These are phyloP conservation scores for Porcisia deanei DNA, from an alignment of 208 protist genomes.

Conservation along the genomic window DNA sequence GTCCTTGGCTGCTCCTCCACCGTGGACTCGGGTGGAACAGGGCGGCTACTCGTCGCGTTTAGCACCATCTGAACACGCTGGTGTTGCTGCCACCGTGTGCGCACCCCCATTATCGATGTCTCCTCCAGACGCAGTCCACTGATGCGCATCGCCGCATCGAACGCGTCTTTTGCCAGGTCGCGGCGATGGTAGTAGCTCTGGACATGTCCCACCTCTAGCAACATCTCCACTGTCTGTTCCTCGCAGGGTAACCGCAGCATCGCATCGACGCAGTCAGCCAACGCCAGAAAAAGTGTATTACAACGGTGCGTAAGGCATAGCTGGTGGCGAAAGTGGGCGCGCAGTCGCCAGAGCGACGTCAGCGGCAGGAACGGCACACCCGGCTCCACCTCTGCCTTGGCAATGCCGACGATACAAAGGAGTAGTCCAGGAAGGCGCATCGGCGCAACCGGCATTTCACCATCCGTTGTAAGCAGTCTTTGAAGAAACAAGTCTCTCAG, in stretches of 20 bases:
- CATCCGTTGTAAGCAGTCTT: constrained; percentile 82
- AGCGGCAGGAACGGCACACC: constrained; percentile 41
- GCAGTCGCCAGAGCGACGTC: constrained; percentile 68
- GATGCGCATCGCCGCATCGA: constrained; percentile 55
- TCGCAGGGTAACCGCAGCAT: constrained; percentile 52
- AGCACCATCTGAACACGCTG: constrained; percentile 85
- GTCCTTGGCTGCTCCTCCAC: constrained; percentile 42
- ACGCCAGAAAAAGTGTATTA: constrained; percentile 67
- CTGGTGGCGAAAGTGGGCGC: constrained; percentile 82
- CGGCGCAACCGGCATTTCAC: constrained; percentile 77
- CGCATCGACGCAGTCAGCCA: constrained; percentile 72
- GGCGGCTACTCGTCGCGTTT: constrained; percentile 52
- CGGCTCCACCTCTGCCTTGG: constrained; percentile 24
- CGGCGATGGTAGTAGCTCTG: constrained; percentile 89
- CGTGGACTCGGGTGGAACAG: constrained; percentile 32
- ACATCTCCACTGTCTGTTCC: constrained; percentile 49
- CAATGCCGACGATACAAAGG: constrained; percentile 60
- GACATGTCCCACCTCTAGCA: constrained; percentile 84
- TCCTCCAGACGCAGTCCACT: constrained; percentile 80
- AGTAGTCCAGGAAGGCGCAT: constrained; percentile 69
- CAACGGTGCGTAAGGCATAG: constrained; percentile 68
- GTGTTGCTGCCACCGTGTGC: constrained; percentile 91
- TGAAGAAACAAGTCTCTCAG: constrained; percentile 62
- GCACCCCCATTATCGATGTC: constrained; percentile 83
- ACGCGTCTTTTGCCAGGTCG: constrained; percentile 66